These are phyloP conservation scores for Hypoxylon sp. DNA, from an alignment of 2,329 filamentous ascomycete genomes.

Conservation along the genomic window DNA sequence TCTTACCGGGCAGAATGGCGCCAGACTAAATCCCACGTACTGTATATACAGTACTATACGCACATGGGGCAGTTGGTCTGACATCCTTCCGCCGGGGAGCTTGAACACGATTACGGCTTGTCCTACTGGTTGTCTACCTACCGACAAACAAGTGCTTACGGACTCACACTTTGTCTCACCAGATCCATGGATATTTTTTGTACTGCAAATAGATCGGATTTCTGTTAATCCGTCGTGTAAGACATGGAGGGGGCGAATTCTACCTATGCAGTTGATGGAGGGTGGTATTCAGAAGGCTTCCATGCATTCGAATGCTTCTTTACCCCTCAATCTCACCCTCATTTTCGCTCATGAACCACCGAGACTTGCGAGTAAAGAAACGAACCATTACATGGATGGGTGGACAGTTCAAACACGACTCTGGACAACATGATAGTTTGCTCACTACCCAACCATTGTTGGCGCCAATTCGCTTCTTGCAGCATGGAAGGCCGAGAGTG, in stretches of 20 bases:
- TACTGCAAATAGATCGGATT: not conserved
- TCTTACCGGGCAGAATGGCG: no score
- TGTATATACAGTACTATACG: no score
- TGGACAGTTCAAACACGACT: conserved; percentile 1
- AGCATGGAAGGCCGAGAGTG: conserved; percentile 9
- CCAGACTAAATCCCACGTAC: no score
- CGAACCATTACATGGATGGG: not conserved
- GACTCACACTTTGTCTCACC: not conserved
- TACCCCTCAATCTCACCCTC: conserved; percentile 20
- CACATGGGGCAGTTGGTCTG: no score
- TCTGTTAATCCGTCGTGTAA: conserved; percentile 19
- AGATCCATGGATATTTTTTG: no score
- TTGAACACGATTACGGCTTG: not conserved
- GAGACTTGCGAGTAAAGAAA: conserved; percentile 8
- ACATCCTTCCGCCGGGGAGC: no score
- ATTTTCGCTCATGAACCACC: not conserved
- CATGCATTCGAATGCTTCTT: conserved; percentile 15
- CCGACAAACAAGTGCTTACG: not conserved
- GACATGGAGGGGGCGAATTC: conserved; percentile 4
- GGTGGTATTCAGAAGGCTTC: conserved; percentile 32
- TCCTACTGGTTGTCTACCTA: not conserved
- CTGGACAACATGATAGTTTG: conserved; percentile 7
- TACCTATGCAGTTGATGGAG: conserved; percentile 1
- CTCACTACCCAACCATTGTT: conserved; percentile 7
- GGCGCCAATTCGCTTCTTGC: conserved; percentile 15